Evolutionary conservation across 2,329 filamentous ascomycete species (phyloP).

Genomic region (Hirsutella rhossiliensis): DNA sequence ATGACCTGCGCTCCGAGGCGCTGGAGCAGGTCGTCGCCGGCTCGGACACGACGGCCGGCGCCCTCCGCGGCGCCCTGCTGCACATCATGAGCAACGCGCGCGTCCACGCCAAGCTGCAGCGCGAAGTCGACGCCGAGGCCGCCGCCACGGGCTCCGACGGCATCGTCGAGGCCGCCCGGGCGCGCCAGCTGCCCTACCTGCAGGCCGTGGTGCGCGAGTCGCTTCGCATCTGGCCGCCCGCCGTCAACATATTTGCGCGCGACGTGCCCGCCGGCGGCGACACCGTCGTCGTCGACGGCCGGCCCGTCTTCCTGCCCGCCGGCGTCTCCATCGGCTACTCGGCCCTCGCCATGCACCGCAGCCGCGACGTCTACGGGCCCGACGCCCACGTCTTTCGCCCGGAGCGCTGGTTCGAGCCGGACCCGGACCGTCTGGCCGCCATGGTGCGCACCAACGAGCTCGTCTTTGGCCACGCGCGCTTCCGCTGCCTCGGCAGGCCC

Average conservation of each 20-base stretch:
- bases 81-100: constrained; percentile 37
- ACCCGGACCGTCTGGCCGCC: constrained; percentile 9
- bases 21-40: constrained; percentile 29
- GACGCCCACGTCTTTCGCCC: constrained; percentile 17
- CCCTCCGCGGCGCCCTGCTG: constrained; percentile 33
- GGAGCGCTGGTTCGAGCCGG: constrained; percentile 22
- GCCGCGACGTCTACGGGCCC: constrained; percentile 16
- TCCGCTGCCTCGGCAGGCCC: constrained; percentile 23
- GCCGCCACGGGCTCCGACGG: constrained; percentile 31
- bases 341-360: constrained; percentile 16
- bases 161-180: constrained; percentile 19
- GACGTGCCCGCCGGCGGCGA: constrained; percentile 16
- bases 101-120: constrained; percentile 31
- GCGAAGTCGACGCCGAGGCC: constrained; percentile 36
- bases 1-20: constrained; percentile 18
- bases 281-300: constrained; percentile 13
- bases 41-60: constrained; percentile 34
- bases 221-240: constrained; percentile 32
- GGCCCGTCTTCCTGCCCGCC: constrained; percentile 25
- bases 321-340: constrained; percentile 17
- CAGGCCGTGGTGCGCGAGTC: constrained; percentile 38
- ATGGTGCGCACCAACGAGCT: constrained; percentile 22
- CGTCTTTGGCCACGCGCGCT: constrained; percentile 25
- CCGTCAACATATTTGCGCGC: constrained; percentile 23
- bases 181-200: constrained; percentile 29